Conservation (phyloP, 805 yeast genomes). For the Peterozyma xylosa region DNA sequence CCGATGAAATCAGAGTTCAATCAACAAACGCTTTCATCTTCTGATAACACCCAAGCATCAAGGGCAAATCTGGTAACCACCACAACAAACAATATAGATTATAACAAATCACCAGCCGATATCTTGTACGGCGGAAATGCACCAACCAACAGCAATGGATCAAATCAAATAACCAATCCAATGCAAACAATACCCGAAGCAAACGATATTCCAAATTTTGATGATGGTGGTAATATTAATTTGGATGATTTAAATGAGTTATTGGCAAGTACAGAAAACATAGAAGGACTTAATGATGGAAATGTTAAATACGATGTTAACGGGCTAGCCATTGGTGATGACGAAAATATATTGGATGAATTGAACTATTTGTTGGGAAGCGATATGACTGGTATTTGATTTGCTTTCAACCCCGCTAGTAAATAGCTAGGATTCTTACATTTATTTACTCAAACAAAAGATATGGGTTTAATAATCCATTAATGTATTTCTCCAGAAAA, state of each 20-base stretch:
- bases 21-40: too few relatives aligned
- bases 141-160: slow-evolving; percentile 67
- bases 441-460: too few relatives aligned
- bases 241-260: slow-evolving; percentile 8
- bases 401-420: too few relatives aligned
- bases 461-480: too few relatives aligned
- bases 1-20: background rate
- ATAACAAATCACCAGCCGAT: slow-evolving; percentile 92
- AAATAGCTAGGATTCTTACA: too few relatives aligned
- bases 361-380: slow-evolving; percentile 8
- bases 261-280: slow-evolving; percentile 7
- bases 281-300: slow-evolving; percentile 1
- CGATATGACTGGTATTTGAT: too few relatives aligned
- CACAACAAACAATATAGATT: slow-evolving; percentile 73
- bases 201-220: slow-evolving; percentile 3
- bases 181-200: background rate
- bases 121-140: slow-evolving; percentile 93
- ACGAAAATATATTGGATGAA: slow-evolving; percentile 8
- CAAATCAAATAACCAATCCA: slow-evolving; percentile 10
- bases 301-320: slow-evolving; percentile 3
- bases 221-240: slow-evolving; percentile 3
- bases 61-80: background rate
- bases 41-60: background rate
- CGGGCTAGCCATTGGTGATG: slow-evolving; percentile 4
- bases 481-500: too few relatives aligned